These are phyloP conservation scores for Globisporangium carolinianum DNA, from an alignment of 352 stramenopile genomes.

Conservation along the genomic window DNA sequence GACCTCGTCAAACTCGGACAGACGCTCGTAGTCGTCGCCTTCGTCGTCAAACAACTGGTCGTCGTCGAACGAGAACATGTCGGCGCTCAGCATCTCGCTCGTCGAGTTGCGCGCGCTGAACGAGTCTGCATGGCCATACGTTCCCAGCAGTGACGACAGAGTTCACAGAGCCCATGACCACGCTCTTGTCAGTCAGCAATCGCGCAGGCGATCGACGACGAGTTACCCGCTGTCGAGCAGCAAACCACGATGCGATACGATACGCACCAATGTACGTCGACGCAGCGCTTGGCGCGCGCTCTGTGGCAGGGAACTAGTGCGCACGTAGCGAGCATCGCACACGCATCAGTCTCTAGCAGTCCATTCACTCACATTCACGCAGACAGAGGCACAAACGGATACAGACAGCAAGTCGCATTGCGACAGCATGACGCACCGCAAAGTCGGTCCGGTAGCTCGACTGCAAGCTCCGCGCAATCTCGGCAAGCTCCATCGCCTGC, in stretches of 20 bases:
- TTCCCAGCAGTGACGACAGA: conserved; percentile 8
- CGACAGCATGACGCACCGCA: background rate
- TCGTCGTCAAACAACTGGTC: conserved; percentile 27
- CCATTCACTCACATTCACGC: background rate
- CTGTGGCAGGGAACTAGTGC: background rate
- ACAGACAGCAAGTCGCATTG: background rate
- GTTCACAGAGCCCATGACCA: too few relatives aligned
- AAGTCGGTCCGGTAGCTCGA: conserved; percentile 30
- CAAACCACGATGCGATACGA: background rate
- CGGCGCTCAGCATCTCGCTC: conserved; percentile 9
- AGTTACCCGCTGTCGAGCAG: background rate
- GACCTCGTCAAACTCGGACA: conserved; percentile 74
- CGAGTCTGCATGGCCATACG: conserved; percentile 18
- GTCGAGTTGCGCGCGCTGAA: conserved; percentile 41
- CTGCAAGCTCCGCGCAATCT: conserved; percentile 58
- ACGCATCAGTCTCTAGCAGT: background rate
- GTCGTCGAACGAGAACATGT: conserved; percentile 46
- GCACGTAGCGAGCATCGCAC: background rate
- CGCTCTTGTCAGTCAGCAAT: background rate
- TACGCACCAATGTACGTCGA: conserved; percentile 20
- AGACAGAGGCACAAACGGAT: background rate
- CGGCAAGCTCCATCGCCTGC: conserved; percentile 53
- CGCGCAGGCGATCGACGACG: too few relatives aligned
- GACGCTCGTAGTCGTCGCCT: conserved; percentile 45
- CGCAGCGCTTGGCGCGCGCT: conserved; percentile 25